phyloP scores from a whole-genome alignment of 2,329 filamentous ascomycete genomes.

The Penicillium sp. region DNA sequence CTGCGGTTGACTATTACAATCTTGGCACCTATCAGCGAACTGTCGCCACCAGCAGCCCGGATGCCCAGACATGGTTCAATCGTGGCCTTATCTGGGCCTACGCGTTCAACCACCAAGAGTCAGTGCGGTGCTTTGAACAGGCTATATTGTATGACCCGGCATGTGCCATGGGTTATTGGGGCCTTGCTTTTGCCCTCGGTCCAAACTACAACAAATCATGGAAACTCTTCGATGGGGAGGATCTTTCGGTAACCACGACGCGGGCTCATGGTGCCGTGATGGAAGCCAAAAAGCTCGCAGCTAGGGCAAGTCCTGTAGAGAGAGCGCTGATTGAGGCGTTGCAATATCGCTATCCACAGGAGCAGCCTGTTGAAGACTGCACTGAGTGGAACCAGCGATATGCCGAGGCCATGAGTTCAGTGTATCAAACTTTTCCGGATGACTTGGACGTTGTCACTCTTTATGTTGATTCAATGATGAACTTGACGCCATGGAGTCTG shows the following conservation, averaged over 20 bases:
- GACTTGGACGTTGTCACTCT: slow-evolving; percentile 65
- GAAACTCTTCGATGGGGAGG: slow-evolving; percentile 66
- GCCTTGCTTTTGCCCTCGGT: slow-evolving; percentile 63
- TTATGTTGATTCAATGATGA: slow-evolving; percentile 68
- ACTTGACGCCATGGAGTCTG: slow-evolving; percentile 64
- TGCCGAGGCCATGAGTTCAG: slow-evolving; percentile 60
- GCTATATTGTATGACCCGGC: slow-evolving; percentile 32
- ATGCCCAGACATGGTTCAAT: slow-evolving; percentile 42
- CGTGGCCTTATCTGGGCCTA: slow-evolving; percentile 43
- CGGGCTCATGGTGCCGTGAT: slow-evolving; percentile 49
- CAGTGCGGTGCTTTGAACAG: slow-evolving; percentile 36
- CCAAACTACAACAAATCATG: slow-evolving; percentile 80
- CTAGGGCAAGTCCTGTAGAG: slow-evolving; percentile 55
- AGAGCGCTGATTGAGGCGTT: slow-evolving; percentile 65
- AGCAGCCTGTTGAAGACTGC: slow-evolving; percentile 51
- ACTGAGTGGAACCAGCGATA: slow-evolving; percentile 61
- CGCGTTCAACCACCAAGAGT: slow-evolving; percentile 44
- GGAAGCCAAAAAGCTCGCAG: slow-evolving; percentile 46
- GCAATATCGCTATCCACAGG: slow-evolving; percentile 60
- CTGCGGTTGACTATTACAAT: slow-evolving; percentile 32
- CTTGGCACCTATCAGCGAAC: slow-evolving; percentile 39
- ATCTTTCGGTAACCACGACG: slow-evolving; percentile 45
- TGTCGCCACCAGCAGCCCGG: slow-evolving; percentile 29
- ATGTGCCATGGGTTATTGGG: slow-evolving; percentile 44
- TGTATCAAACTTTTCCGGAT: slow-evolving; percentile 54